A percentile compares a stretch with the other conserved stretches of the same genome.
phyloP scores from a whole-genome alignment of 345 rosid species.

The Anastatica hierochuntica region DNA sequence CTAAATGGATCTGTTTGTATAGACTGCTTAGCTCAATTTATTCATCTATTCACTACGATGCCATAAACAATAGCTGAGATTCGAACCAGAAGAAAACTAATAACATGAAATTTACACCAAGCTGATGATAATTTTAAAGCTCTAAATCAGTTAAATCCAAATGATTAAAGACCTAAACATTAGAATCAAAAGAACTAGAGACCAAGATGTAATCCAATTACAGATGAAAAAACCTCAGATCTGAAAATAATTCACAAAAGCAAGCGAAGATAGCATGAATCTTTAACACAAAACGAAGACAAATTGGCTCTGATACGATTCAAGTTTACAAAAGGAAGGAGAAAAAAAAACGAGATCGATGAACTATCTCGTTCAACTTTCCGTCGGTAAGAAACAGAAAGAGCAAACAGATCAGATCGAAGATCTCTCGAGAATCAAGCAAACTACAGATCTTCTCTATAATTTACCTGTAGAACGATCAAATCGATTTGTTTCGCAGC shows the following conservation, averaged over 20 bases:
- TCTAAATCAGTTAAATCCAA: not conserved
- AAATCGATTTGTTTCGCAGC: not conserved
- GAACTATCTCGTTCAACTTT: not conserved
- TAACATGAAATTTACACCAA: not conserved
- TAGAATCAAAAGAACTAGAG: not conserved
- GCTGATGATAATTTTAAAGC: not conserved
- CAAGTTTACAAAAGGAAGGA: too few relatives aligned
- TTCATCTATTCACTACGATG: too few relatives aligned
- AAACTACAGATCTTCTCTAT: not conserved
- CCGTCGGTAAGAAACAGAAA: not conserved
- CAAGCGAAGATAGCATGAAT: not conserved
- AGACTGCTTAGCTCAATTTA: not conserved
- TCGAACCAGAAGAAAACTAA: not conserved
- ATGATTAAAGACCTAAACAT: too few relatives aligned
- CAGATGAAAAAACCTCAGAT: not conserved
- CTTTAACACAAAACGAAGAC: not conserved
- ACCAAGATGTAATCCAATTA: not conserved
- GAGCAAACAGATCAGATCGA: constrained; percentile 1
- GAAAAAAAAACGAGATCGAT: not conserved
- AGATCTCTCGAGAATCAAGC: too few relatives aligned
- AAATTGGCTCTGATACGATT: too few relatives aligned
- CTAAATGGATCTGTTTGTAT: not conserved
- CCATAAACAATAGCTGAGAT: not conserved
- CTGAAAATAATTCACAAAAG: not conserved
- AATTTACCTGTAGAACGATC: not conserved